These are phyloP conservation scores for Aegle marmelos DNA, from an alignment of 345 rosid species.

Conservation along the genomic window DNA sequence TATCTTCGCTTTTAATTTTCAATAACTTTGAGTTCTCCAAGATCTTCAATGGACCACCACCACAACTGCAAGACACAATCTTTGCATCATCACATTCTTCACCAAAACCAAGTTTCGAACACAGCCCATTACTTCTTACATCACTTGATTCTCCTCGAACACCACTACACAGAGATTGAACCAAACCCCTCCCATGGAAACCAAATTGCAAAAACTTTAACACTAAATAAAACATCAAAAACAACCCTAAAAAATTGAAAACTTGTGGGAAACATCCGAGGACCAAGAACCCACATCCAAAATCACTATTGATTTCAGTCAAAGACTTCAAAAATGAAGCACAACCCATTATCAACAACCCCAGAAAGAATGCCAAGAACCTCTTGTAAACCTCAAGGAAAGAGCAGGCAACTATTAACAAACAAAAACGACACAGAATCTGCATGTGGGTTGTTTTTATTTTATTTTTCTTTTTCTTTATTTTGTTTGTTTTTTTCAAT, in stretches of 20 bases:
- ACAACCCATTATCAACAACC: slow-evolving; percentile 33
- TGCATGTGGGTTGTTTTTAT: slow-evolving; percentile 20
- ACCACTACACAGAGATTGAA: slow-evolving; percentile 19
- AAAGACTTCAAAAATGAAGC: slow-evolving; percentile 38
- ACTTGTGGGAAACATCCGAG: slow-evolving; percentile 39
- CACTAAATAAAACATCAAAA: slow-evolving; percentile 38
- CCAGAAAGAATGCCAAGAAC: slow-evolving; percentile 13
- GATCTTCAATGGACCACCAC: slow-evolving; percentile 7
- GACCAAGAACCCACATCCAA: slow-evolving; percentile 40
- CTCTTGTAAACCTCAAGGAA: slow-evolving; percentile 29
- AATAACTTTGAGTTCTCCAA: slow-evolving; percentile 16
- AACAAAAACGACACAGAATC: slow-evolving; percentile 25
- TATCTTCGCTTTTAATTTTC: slow-evolving; percentile 16
- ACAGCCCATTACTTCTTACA: slow-evolving; percentile 8
- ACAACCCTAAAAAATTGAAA: slow-evolving; percentile 29
- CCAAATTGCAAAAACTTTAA: slow-evolving; percentile 32
- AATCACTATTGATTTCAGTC: slow-evolving; percentile 21
- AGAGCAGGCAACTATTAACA: slow-evolving; percentile 30
- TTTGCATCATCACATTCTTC: slow-evolving; percentile 19
- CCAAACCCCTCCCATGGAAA: slow-evolving; percentile 17
- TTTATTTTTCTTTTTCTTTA: too few species aligned
- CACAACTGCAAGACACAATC: slow-evolving; percentile 14
- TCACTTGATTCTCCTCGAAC: slow-evolving; percentile 26
- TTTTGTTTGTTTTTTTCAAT: too few species aligned
- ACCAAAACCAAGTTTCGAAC: slow-evolving; percentile 14